phyloP scores from a whole-genome alignment of 1,139 yeast genomes.

The Scheffersomyces illinoinensis region DNA sequence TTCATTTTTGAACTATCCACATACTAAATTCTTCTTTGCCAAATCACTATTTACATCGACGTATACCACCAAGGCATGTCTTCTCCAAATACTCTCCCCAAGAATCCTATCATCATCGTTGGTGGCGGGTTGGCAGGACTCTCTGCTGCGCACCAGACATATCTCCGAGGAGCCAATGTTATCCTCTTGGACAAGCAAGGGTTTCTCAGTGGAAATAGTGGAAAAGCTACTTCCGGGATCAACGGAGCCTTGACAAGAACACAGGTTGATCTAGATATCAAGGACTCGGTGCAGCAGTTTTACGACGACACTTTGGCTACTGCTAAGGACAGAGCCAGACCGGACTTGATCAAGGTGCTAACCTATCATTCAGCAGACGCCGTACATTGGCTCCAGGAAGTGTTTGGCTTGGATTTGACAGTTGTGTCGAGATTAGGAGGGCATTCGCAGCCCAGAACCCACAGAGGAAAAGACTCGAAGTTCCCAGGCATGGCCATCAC shows the following conservation, averaged over 20 bases:
- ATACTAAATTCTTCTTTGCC: neutral
- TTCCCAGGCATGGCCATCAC: conserved; percentile 81
- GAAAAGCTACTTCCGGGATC: conserved; percentile 82
- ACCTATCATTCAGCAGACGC: conserved; percentile 60
- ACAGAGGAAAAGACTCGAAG: conserved; percentile 64
- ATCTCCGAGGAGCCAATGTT: conserved; percentile 56
- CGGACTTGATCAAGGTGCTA: conserved; percentile 50
- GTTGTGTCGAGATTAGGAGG: conserved; percentile 73
- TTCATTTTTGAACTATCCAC: neutral
- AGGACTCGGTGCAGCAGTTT: conserved; percentile 60
- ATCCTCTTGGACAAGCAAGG: conserved; percentile 63
- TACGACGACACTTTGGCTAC: conserved; percentile 67
- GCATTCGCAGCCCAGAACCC: conserved; percentile 73
- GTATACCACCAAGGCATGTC: neutral
- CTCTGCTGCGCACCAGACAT: conserved; percentile 70
- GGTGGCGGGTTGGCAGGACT: conserved; percentile 85
- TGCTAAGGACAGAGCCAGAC: conserved; percentile 62
- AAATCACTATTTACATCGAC: too few species aligned
- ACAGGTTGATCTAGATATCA: conserved; percentile 50
- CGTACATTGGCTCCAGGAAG: conserved; percentile 70
- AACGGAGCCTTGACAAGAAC: conserved; percentile 72
- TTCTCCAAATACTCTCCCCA: conserved; percentile 17
- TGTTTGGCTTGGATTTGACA: conserved; percentile 60
- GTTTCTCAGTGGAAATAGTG: conserved; percentile 74
- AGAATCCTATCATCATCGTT: conserved; percentile 57